Evolutionary conservation across 176 grass and related monocot species (phyloP).

Genomic region (bread wheat (Triticum aestivum)): IWGSC_CS_RefSeq_v2.1 NC_057803.1:612901990-612902489

Average conservation of each 20-base stretch:
- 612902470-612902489: too few species aligned
- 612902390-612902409: too few species aligned
- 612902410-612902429: too few species aligned
- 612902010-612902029: constrained; percentile 35
- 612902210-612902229: constrained; percentile 30
- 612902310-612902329: too few species aligned
- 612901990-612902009: constrained; percentile 47
- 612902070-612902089: constrained; percentile 45
- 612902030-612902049: constrained; percentile 20
- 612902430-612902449: too few species aligned
- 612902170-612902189: constrained; percentile 50
- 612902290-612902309: not conserved
- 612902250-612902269: too few species aligned
- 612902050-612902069: constrained; percentile 24
- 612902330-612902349: too few species aligned
- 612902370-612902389: too few species aligned
- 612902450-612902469: too few species aligned
- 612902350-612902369: too few species aligned
- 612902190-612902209: constrained; percentile 61
- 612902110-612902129: constrained; percentile 34
- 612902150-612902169: constrained; percentile 37
- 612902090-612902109: constrained; percentile 41
- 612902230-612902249: constrained; percentile 28
- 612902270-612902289: not conserved
- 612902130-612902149: not conserved